phyloP scores from a whole-genome alignment of 352 stramenopile species.

The Globisporangium polare region DNA sequence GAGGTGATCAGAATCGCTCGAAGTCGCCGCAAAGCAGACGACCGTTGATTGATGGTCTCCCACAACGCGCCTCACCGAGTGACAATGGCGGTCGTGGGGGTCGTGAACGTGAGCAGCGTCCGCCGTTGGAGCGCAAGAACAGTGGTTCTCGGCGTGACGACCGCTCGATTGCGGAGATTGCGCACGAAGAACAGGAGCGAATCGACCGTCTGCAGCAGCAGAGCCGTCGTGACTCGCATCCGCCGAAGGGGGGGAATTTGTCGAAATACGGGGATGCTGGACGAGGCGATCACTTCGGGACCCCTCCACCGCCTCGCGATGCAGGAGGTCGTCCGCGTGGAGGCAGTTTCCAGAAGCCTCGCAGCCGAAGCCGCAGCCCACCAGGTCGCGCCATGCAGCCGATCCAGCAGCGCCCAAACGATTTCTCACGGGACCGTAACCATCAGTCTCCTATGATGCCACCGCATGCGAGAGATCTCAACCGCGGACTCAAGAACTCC shows the following conservation, averaged over 20 bases:
- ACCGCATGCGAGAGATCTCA: constrained; percentile 1
- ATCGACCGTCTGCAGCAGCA: constrained; percentile 34
- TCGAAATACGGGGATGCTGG: constrained; percentile 31
- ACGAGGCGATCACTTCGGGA: constrained; percentile 12
- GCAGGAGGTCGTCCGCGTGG: not conserved
- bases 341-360: constrained; percentile 6
- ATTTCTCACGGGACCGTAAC: constrained; percentile 3
- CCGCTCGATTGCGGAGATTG: constrained; percentile 48
- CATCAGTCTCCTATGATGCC: constrained; percentile 10
- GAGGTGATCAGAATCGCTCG: not conserved
- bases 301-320: constrained; percentile 6
- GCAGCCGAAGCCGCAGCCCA: constrained; percentile 14
- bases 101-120: constrained; percentile 22
- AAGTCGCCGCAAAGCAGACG: constrained; percentile 8
- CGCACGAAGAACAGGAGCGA: constrained; percentile 42
- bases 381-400: not conserved
- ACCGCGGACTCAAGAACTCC: not conserved
- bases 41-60: not conserved
- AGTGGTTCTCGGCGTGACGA: constrained; percentile 27
- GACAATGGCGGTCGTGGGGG: constrained; percentile 21
- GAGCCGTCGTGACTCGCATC: constrained; percentile 24
- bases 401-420: not conserved
- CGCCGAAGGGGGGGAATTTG: constrained; percentile 14
- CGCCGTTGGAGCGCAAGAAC: constrained; percentile 18
- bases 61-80: not conserved